These are phyloP conservation scores for Panaeolus papilionaceus DNA, from an alignment of 768 basidiomycete species.

Conservation along the genomic window DNA sequence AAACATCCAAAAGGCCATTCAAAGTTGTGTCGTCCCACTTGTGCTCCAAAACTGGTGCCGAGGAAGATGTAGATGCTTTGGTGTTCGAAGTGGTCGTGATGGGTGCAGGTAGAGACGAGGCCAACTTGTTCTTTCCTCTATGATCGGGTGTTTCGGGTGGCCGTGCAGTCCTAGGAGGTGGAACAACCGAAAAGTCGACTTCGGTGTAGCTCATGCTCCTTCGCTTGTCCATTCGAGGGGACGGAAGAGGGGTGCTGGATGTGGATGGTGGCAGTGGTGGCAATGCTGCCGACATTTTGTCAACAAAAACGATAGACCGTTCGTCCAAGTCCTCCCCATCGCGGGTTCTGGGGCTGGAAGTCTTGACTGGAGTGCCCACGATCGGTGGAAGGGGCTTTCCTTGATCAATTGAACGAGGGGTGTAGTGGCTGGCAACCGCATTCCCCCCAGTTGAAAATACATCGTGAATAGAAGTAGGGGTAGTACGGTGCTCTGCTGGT, in stretches of 20 bases:
- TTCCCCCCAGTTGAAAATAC: constrained; percentile 41
- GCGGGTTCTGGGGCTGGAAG: constrained; percentile 25
- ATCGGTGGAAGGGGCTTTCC: constrained; percentile 75
- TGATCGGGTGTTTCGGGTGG: not conserved
- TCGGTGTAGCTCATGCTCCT: constrained; percentile 80
- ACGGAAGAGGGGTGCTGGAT: constrained; percentile 37
- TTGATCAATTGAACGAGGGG: constrained; percentile 36
- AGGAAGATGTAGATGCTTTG: constrained; percentile 21
- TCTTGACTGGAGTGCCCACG: constrained; percentile 37
- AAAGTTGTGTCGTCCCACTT: constrained; percentile 49
- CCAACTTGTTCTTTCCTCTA: constrained; percentile 7
- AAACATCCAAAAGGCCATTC: constrained; percentile 71
- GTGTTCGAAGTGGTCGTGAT: constrained; percentile 34
- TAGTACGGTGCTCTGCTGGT: constrained; percentile 48
- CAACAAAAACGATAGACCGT: constrained; percentile 62
- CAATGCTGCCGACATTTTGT: constrained; percentile 43
- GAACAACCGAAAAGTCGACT: constrained; percentile 57
- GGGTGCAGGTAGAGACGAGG: constrained; percentile 25
- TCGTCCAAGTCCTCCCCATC: constrained; percentile 56
- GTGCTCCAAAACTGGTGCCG: constrained; percentile 20
- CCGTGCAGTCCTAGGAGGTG: constrained; percentile 40
- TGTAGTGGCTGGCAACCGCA: constrained; percentile 22
- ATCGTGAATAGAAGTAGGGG: constrained; percentile 54
- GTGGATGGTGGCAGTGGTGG: constrained; percentile 39
- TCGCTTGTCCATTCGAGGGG: constrained; percentile 50